Conservation (phyloP, 2,329 filamentous ascomycete genomes). For the Pseudogymnoascus sp. region DNA sequence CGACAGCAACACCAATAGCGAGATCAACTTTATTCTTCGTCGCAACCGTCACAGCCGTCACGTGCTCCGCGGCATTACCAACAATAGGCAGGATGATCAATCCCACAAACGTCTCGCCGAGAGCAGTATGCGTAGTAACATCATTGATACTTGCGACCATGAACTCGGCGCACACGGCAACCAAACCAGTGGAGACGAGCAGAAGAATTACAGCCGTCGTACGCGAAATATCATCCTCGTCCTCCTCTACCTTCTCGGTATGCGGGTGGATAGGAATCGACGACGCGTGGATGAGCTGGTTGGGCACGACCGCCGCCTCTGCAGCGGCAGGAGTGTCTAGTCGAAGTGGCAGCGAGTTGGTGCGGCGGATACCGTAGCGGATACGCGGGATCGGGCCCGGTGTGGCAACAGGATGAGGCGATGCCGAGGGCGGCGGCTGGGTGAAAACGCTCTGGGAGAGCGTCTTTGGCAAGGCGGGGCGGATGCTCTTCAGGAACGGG, state of each 20-base stretch:
- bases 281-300: neutral
- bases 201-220: slow-evolving; percentile 53
- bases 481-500: slow-evolving; percentile 51
- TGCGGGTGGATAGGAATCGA: neutral
- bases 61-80: slow-evolving; percentile 66
- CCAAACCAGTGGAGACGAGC: slow-evolving; percentile 55
- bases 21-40: slow-evolving; percentile 72
- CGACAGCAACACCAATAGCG: slow-evolving; percentile 64
- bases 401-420: slow-evolving; percentile 13
- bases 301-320: neutral
- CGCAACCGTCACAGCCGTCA: slow-evolving; percentile 63
- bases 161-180: slow-evolving; percentile 63
- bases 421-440: slow-evolving; percentile 33
- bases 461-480: slow-evolving; percentile 55
- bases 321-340: slow-evolving; percentile 20
- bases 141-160: slow-evolving; percentile 61
- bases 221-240: slow-evolving; percentile 46
- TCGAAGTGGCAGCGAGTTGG: slow-evolving; percentile 67
- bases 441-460: slow-evolving; percentile 66
- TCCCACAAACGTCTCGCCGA: slow-evolving; percentile 63
- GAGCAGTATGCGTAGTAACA: slow-evolving; percentile 46
- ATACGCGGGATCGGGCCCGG: slow-evolving; percentile 47
- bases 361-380: slow-evolving; percentile 60
- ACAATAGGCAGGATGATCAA: slow-evolving; percentile 67
- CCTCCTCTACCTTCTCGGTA: slow-evolving; percentile 19